Conservation (phyloP, 1,284 basidiomycete genomes). For the Cryptococcus hybrid region DNA sequence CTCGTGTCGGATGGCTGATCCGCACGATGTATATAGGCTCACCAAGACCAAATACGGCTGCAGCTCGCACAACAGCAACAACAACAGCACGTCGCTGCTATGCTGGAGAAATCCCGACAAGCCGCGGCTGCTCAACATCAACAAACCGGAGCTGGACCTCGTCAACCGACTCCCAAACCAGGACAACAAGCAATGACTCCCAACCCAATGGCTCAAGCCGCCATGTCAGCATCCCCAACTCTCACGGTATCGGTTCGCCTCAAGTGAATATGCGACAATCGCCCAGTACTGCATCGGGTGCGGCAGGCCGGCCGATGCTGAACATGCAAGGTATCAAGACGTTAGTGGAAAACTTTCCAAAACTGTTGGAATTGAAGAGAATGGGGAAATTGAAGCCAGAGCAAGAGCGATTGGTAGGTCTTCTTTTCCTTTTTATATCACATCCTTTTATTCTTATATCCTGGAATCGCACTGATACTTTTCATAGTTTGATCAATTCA, state of each 20-base stretch:
- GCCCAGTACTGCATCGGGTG: slow-evolving; percentile 7
- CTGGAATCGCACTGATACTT: neutral
- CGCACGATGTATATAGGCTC: slow-evolving; percentile 5
- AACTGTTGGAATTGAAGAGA: slow-evolving; percentile 31
- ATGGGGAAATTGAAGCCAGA: slow-evolving; percentile 26
- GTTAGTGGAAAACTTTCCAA: slow-evolving; percentile 34
- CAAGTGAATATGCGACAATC: slow-evolving; percentile 19
- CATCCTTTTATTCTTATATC: neutral
- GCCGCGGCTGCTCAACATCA: slow-evolving; percentile 14
- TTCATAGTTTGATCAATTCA: slow-evolving; percentile 26
- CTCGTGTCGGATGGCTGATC: neutral
- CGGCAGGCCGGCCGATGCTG: neutral
- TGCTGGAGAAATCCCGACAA: slow-evolving; percentile 19
- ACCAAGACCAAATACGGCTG: slow-evolving; percentile 24
- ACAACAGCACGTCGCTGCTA: slow-evolving; percentile 13
- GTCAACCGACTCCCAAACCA: slow-evolving; percentile 7
- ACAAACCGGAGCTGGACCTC: slow-evolving; percentile 7
- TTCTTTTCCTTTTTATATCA: neutral
- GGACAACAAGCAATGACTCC: slow-evolving; percentile 8
- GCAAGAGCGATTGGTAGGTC: slow-evolving; percentile 35
- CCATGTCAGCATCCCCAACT: slow-evolving; percentile 11
- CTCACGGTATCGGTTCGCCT: slow-evolving; percentile 8
- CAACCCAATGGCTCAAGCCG: slow-evolving; percentile 3
- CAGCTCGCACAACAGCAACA: slow-evolving; percentile 13
- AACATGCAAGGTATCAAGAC: slow-evolving; percentile 13